Percentiles rank a stretch among this genome's conserved stretches.
These are phyloP conservation scores for Agrocybe praecox DNA, from an alignment of 768 basidiomycete species.

Conservation along the genomic window DNA sequence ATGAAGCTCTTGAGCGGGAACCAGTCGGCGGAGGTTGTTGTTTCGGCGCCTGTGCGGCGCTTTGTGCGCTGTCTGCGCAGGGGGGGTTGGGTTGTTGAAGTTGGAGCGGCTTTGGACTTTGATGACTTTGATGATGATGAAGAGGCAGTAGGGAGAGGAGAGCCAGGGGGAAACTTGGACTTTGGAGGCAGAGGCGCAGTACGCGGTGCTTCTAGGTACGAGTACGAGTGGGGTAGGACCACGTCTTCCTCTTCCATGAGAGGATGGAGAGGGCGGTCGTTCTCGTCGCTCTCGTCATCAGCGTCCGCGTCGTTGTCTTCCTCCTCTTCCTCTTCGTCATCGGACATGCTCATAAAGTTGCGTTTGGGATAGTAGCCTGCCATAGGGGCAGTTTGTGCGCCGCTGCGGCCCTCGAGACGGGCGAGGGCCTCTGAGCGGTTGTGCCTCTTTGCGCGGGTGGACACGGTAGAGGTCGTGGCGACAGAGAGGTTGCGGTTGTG, in stretches of 20 bases:
- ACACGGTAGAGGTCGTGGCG: slow-evolving; percentile 23
- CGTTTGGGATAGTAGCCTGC: slow-evolving; percentile 10
- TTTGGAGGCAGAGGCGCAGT: slow-evolving; percentile 20
- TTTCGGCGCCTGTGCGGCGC: slow-evolving; percentile 15
- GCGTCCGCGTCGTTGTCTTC: slow-evolving; percentile 19
- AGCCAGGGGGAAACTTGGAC: slow-evolving; percentile 5
- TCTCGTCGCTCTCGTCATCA: slow-evolving; percentile 57
- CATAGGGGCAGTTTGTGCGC: slow-evolving; percentile 36
- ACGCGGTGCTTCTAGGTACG: slow-evolving; percentile 16
- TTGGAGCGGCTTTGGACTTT: not conserved
- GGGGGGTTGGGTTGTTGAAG: slow-evolving; percentile 10
- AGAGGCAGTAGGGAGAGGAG: not conserved
- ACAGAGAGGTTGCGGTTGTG: slow-evolving; percentile 17
- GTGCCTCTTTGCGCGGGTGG: slow-evolving; percentile 44
- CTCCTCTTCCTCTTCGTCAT: slow-evolving; percentile 52
- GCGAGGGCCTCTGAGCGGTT: slow-evolving; percentile 67
- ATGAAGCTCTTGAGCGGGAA: slow-evolving; percentile 68
- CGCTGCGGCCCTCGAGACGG: slow-evolving; percentile 55
- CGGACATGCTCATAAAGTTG: slow-evolving; percentile 72
- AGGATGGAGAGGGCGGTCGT: slow-evolving; percentile 19
- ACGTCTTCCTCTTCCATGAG: slow-evolving; percentile 41
- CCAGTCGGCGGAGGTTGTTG: slow-evolving; percentile 40
- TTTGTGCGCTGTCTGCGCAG: slow-evolving; percentile 13
- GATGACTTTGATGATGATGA: not conserved
- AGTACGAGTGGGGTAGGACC: slow-evolving; percentile 10